Base-by-base conservation (phyloP, 768 basidiomycete species). In the Serendipita vermifera region DNA sequence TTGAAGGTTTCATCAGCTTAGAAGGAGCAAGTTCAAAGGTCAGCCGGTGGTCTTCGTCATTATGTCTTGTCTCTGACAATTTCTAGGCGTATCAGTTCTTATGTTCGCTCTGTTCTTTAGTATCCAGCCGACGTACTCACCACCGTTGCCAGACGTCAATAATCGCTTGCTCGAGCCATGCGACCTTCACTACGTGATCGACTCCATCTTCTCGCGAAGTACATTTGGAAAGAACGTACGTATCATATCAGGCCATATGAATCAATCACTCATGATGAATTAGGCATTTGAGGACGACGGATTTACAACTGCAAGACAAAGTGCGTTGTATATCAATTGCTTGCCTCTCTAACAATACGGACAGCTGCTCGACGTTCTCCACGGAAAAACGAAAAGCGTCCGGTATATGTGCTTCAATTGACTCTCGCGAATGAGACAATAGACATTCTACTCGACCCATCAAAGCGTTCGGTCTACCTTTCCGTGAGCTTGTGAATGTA, bases 1-100 rank as follows among this genome's bases (percentile, higher is more conserved):
- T 89, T 5, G 72, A 82, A 57, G 94, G 94, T 0, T 97, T 98
- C 65, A 80, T 96, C 56, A 87, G 88, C 64, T 72, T 90, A 3
- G 76, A 79, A 15, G 87, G 88, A 5, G 77, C 83, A 22, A 69
- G 73, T 59, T 82, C 87, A 20, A 90, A 84, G 73, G 91, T 82
- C 59, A 55, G 62, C 58, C 57, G 61, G 63, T 41, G 35, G 7
- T 51, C 51, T 60, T 58, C 48, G 54, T 24, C 20, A 15, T 7
- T 51, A 26, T n/a, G 20, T 27, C 17, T 41, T 35, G n/a, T 40
- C 26, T 40, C 29, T 40, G 40, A 27, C n/a, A 55, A 55, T 59
- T 62, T 60, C 57, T 64, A 94, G 87, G 70, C 77, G n/a, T 79
- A 84, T 67, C 93, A 98, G 67, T 87, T 83, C 70, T 68, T 97